Evolutionary conservation across 2,329 filamentous ascomycete species (phyloP), one percentile per base, ranked within the genome.

Genomic region (Aschersonia sp.): DNA sequence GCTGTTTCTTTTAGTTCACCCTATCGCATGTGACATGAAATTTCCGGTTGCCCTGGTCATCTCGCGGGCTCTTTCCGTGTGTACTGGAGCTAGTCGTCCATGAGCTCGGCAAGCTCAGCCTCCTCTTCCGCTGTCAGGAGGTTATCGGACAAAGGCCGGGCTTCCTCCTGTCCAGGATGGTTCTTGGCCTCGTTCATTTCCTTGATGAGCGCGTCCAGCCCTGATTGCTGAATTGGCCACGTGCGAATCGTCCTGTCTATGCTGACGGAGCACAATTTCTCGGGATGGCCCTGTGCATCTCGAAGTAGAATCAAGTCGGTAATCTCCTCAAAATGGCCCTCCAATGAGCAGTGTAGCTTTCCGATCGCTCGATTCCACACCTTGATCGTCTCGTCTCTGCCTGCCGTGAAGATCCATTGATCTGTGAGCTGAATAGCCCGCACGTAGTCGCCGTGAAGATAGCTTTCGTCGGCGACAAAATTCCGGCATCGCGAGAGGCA

Each of bases 261-360:
- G 53, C 86, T 81, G 47, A 92, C 84, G 61, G 88, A 95, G 52
- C 86, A 79, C 9, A 94, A 68, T 51, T 70, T 69, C 22, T 67
- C 69, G 5, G 59, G 56, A 6, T 50, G 54, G 4, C 63, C 64
- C 22, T 56, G 53, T 0, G 56, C 51, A 48, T 66, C 66, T 30
- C 65, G 62, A 31, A 88, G 61, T 45, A 94, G 60, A 2, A 83
- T 70, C 42, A 97, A 65, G 37, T 83, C 87, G 1, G 87, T 95
- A 11, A 98, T 83, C 63, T 97, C 92, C 59, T 98, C 88, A 59
- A 79, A 97, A 66, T 98, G 92, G 0, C 92, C 92, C 39, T 78
- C 74, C 51, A 90, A 81, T 6, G 76, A 75, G 61, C 84, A 84
- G 58, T 83, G 76, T 32, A 94, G 68, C 60, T 83, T 79, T 5